Evolutionary conservation across 2,329 filamentous ascomycete species (phyloP).

Genomic region (Apiospora aurea): DNA sequence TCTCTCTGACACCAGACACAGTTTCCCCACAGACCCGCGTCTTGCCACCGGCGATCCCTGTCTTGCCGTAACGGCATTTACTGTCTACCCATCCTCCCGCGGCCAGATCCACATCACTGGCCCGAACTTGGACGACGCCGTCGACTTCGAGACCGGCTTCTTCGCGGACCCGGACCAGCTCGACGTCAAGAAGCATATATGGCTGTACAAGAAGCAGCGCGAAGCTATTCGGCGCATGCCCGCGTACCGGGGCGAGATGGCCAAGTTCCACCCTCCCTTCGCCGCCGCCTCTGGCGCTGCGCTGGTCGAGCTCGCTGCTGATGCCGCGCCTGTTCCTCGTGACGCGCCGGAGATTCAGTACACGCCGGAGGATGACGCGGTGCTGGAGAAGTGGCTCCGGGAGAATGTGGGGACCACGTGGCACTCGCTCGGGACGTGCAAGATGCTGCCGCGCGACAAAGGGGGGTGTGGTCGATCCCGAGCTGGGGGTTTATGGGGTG

Average conservation of each 20-base stretch:
- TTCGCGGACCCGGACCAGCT: constrained; percentile 55
- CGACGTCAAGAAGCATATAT: constrained; percentile 64
- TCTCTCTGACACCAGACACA: constrained; percentile 29
- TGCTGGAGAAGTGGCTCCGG: constrained; percentile 47
- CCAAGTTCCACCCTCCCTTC: constrained; percentile 26
- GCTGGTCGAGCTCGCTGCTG: neutral
- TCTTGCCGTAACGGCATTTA: constrained; percentile 55
- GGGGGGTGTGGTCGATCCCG: constrained; percentile 45
- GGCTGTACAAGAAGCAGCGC: constrained; percentile 70
- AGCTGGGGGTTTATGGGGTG: constrained; percentile 46
- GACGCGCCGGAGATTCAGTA: constrained; percentile 52
- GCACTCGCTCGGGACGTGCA: constrained; percentile 46
- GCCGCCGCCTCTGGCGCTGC: neutral
- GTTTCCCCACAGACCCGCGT: constrained; percentile 31
- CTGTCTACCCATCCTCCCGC: constrained; percentile 65
- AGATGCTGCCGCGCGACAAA: constrained; percentile 44
- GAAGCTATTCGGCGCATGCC: constrained; percentile 64
- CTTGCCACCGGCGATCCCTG: constrained; percentile 48
- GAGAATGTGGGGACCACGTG: constrained; percentile 44
- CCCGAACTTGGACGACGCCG: constrained; percentile 45
- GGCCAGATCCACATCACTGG: constrained; percentile 66
- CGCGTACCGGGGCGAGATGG: constrained; percentile 56
- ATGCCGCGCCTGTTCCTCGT: constrained; percentile 18
- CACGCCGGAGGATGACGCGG: constrained; percentile 49
- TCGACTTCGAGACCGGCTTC: constrained; percentile 65